A percentile compares a stretch with the other conserved stretches of the same genome.
phyloP scores from a whole-genome alignment of 345 rosid species.

The Linum lewisii region DNA sequence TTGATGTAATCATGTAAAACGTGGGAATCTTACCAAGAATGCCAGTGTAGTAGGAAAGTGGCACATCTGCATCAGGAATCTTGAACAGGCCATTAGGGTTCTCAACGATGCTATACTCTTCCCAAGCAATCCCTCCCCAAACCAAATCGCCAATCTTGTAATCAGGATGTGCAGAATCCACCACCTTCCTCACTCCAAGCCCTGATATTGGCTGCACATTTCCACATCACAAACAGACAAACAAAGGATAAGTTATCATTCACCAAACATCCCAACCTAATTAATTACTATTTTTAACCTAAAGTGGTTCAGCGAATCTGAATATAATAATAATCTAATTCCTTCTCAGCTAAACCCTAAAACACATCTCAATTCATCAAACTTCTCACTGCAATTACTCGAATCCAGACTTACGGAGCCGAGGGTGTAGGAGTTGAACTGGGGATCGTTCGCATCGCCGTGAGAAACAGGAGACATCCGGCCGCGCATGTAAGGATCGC shows the following conservation, averaged over 20 bases:
- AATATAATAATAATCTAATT: too few relatives aligned
- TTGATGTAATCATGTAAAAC: not conserved
- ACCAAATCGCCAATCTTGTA: conserved; percentile 24
- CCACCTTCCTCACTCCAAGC: conserved; percentile 20
- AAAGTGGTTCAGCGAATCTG: too few relatives aligned
- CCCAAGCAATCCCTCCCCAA: conserved; percentile 24
- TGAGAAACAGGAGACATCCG: conserved; percentile 7
- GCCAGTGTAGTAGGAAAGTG: conserved; percentile 22
- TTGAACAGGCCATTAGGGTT: conserved; percentile 13
- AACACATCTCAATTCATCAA: too few relatives aligned
- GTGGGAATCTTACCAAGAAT: conserved; percentile 12
- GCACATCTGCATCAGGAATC: conserved; percentile 19
- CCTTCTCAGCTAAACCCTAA: too few relatives aligned
- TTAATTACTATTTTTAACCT: too few relatives aligned
- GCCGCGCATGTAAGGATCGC: conserved; percentile 42
- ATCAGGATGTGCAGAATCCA: conserved; percentile 15
- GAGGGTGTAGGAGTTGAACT: conserved; percentile 9
- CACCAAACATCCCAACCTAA: too few relatives aligned
- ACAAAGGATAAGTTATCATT: not conserved
- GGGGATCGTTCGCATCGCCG: not conserved
- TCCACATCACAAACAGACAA: not conserved
- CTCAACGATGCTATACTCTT: conserved; percentile 20
- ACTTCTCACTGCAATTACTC: not conserved
- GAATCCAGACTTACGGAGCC: conserved; percentile 21
- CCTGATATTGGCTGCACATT: conserved; percentile 15